Base-by-base conservation (phyloP, 2,329 filamentous ascomycete genomes). In the Fusarium paranaense region DNA sequence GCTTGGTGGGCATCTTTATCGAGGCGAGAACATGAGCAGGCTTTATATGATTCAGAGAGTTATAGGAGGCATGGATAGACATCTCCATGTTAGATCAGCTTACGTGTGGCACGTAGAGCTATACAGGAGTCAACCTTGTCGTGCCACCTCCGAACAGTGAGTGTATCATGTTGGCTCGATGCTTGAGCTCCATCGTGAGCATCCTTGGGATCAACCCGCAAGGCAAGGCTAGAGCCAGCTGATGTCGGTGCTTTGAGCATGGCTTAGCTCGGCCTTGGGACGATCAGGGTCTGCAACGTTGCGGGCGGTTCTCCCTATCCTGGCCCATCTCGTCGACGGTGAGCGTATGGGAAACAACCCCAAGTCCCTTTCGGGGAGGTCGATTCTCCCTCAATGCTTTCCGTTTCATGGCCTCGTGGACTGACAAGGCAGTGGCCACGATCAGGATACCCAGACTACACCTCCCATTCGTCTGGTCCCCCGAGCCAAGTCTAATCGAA, bases 101-200 rank as follows among this genome's bases (percentile, higher is more conserved):
- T 69, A 62, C 62, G 45, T 40, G 30, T 61, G 20, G 18, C 33
- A 20, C 32, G 37, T 32, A 37, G 54, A 45, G 54, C 52, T 67
- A 13, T 42, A 16, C 42, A 37, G 35, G 30, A 40, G 5, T 32
- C 40, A 60, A 37, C 45, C n/a, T 30, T 42, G 61, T 71, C 58
- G 54, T 69, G 30, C 63, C 66, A 69, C 56, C 32, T 32, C 45
- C 38, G 35, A 47, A 66, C 66, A 37, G 37, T 14, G 38, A 40
- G n/a, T 57, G 69, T 69, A 37, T 64, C 69, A 70, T 69, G 67
- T 66, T 66, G 59, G 33, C 50, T 54, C 42, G 45, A 38, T 33
- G 35, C 30, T 30, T 64, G 33, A 54, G 14, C 32, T 54, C 42
- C 52, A 40, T 63, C 37, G 40, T 47, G 35, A 27, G 25, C 30